phyloP scores from a whole-genome alignment of 108 stramenopile species.

The Skeletonema costatum region DNA sequence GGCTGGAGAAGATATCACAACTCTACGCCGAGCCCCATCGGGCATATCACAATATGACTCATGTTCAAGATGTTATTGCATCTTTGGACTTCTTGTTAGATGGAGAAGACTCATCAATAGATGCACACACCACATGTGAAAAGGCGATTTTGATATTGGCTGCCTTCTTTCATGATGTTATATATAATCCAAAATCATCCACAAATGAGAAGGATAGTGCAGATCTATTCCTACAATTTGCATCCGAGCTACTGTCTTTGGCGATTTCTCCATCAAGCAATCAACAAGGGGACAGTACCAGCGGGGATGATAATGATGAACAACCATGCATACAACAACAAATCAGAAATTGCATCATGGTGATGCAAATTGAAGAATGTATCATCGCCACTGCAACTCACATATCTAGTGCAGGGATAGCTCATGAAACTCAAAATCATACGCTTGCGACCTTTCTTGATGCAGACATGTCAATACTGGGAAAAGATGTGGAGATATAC shows the following conservation, averaged over 20 bases:
- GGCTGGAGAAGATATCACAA: constrained; percentile 57
- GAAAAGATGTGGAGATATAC: constrained; percentile 56
- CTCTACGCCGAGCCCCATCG: constrained; percentile 60
- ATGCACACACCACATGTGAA: not conserved
- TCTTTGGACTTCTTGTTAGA: constrained; percentile 50
- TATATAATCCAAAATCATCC: constrained; percentile 75
- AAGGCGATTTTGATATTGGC: constrained; percentile 47
- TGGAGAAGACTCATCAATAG: not conserved
- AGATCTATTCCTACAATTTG: constrained; percentile 67
- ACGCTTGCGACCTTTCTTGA: constrained; percentile 66
- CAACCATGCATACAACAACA: not conserved
- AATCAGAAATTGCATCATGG: constrained; percentile 3
- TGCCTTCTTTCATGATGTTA: constrained; percentile 86
- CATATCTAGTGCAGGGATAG: constrained; percentile 17
- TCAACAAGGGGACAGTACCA: not conserved
- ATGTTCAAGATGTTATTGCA: constrained; percentile 71
- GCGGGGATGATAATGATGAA: not conserved
- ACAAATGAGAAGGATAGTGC: constrained; percentile 83
- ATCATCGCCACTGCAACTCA: constrained; percentile 51
- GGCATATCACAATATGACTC: constrained; percentile 81
- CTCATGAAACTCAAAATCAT: constrained; percentile 18
- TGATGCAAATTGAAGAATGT: constrained; percentile 41
- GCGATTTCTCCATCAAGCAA: not conserved
- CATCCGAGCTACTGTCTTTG: constrained; percentile 18
- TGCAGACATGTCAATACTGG: constrained; percentile 84